A percentile compares a stretch with the other conserved stretches of the same genome.
Conservation (phyloP, 1,139 yeast genomes). For the Yamadazyma kanchanaburiensis region DNA sequence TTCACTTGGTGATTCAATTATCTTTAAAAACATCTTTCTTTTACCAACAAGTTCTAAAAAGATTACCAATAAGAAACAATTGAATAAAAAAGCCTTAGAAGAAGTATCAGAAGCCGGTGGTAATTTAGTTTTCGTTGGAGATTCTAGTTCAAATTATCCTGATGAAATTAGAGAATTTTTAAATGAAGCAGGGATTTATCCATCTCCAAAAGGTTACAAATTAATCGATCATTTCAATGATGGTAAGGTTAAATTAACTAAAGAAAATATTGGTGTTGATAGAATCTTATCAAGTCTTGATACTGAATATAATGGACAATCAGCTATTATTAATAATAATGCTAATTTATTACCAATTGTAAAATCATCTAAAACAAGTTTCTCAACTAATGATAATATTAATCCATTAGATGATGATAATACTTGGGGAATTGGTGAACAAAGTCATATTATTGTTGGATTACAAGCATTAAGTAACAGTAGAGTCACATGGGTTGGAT, state of each 20-base stretch:
- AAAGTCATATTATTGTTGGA: slow-evolving; percentile 74
- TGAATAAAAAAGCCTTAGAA: slow-evolving; percentile 30
- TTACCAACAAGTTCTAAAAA: slow-evolving; percentile 39
- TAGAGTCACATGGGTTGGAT: slow-evolving; percentile 80
- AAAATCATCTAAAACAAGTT: slow-evolving; percentile 66
- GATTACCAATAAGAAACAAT: slow-evolving; percentile 26
- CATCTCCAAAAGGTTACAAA: slow-evolving; percentile 73
- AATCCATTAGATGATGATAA: slow-evolving; percentile 43
- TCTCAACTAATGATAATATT: slow-evolving; percentile 40
- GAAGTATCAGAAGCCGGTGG: slow-evolving; percentile 71
- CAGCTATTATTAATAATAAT: slow-evolving; percentile 44
- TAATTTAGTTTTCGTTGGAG: slow-evolving; percentile 66
- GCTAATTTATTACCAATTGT: slow-evolving; percentile 70
- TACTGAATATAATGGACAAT: slow-evolving; percentile 32
- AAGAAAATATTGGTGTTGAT: slow-evolving; percentile 21
- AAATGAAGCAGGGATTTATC: slow-evolving; percentile 78
- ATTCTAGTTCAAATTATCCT: slow-evolving; percentile 41
- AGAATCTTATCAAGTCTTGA: slow-evolving; percentile 20
- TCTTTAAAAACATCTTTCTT: slow-evolving; percentile 31
- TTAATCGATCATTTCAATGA: slow-evolving; percentile 65
- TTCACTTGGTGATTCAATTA: slow-evolving; percentile 23
- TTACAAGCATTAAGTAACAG: slow-evolving; percentile 81
- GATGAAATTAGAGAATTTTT: slow-evolving; percentile 66
- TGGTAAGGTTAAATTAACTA: slow-evolving; percentile 18
- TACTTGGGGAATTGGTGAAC: slow-evolving; percentile 80